Evolutionary conservation across 2,329 filamentous ascomycete genomes (phyloP), one percentile per base, ranked within the genome.

Genomic region (Boeremia exigua): DNA sequence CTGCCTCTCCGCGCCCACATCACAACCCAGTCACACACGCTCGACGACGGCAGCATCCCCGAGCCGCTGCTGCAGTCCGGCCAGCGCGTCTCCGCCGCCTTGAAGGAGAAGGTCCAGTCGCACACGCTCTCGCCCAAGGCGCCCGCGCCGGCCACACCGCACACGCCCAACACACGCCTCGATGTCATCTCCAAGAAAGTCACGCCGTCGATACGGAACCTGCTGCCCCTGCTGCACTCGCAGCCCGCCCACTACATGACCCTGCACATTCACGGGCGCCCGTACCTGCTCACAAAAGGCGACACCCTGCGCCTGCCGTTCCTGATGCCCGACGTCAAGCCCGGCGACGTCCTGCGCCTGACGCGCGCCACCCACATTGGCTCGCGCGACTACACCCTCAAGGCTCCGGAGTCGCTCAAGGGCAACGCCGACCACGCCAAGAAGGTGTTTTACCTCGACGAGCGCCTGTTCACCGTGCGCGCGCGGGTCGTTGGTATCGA

Each of bases 351-450:
- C 33, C 82, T 99, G 57, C 90, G 93, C 6, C 83, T 99, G 54
- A 94, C 96, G 79, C 88, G 92, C 52, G 95, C 92, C 23, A 88
- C 86, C 36, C 81, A 88, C 49, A 79, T 99, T 39, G 95, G 95
- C 27, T 94, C 88, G 64, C 84, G 95, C 61, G 94, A 98, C 75
- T 96, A 91, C 78, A 97, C 94, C 5, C 81, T 98, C 61, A 91
- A 92, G 75, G 78, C 80, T 1, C 65, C 73, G 0, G 73, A 70
- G 51, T 27, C 66, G 6, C 45, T 66, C 49, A 74, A 66, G 57
- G 72, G 68, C 11, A 71, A 61, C 25, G 58, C 63, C 14, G 74
- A 75, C 46, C 63, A 63, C 33, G 58, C 57, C 11, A 70, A 74
- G 60, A 75, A 79, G 42, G 73, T 77, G 33, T 76, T 77, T 32